Base-by-base conservation (phyloP, 306 rosid species). In the Malus asiatica region DNA sequence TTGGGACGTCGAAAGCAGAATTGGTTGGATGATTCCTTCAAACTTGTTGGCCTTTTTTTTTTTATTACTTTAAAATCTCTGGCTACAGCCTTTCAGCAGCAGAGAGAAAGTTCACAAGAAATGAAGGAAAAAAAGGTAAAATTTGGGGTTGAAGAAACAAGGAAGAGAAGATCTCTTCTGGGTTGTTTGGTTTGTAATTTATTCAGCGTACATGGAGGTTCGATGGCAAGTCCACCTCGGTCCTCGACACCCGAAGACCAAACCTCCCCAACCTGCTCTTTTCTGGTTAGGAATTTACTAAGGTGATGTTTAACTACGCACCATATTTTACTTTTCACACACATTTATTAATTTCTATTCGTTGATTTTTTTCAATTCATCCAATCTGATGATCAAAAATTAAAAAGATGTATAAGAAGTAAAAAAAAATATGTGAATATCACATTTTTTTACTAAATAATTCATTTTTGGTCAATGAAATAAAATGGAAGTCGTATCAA, bases 171-270 rank as follows among this genome's bases (percentile, higher is more conserved):
- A 30, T 29, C 68, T 64, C 68, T 32, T 64, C 68, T 32, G 45
- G 44, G 42, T 20, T 66, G 27, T 66, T 66, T n/a, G 20, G 20
- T 66, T 38, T 33, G 48, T 35, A 33, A 11, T 35, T 66, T 66
- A 16, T 61, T 25, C 59, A 73, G 69, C 52, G 7, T 27, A 59
- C 44, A 44, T 15, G 45, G 22, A 27, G 60, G 77, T 52, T 29
- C 46, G 77, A 45, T 61, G 66, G 44, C 69, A 23, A 44, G 69
- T 60, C 77, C 30, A 25, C 44, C 60, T 73, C 44, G 6, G 77
- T 61, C 60, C 30, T 15, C 40, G 46, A 74, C 77, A 25, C 8
- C 29, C 11, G 18, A 45, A 30, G 59, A 73, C 77, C 58, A 25
- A 22, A 8, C 29, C 69, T 73, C 45, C 60, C 55, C 55, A 42